A percentile compares a stretch with the other conserved stretches of the same genome.
These are phyloP conservation scores for Cladosporium cucumerinum DNA, from an alignment of 2,329 filamentous ascomycete genomes.

Conservation along the genomic window DNA sequence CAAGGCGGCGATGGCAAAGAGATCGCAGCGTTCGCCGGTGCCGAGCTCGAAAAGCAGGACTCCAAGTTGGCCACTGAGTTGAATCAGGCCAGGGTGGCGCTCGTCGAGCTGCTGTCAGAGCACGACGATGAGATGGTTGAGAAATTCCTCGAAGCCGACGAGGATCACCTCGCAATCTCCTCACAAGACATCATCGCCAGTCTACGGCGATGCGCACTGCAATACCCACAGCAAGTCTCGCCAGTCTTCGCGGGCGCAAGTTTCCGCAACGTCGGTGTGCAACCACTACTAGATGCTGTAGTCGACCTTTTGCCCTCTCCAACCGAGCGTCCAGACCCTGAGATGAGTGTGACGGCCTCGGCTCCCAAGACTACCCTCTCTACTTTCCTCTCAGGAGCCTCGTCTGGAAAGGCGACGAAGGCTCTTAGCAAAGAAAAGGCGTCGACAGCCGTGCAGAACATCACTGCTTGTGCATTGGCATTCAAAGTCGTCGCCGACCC, in stretches of 20 bases:
- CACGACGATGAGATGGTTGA: conserved; percentile 85
- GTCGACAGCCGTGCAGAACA: conserved; percentile 51
- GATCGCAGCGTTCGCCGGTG: conserved; percentile 49
- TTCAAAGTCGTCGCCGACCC: conserved; percentile 95
- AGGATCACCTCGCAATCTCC: conserved; percentile 67
- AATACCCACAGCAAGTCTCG: conserved; percentile 68
- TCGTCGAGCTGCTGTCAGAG: conserved; percentile 83
- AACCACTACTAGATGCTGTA: conserved; percentile 84
- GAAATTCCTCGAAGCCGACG: conserved; percentile 72
- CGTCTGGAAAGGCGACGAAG: conserved; percentile 39
- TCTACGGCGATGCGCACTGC: conserved; percentile 68
- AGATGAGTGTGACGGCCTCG: conserved; percentile 47
- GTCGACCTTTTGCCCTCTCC: conserved; percentile 85
- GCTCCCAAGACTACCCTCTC: conserved; percentile 6
- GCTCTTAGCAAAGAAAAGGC: conserved; percentile 40
- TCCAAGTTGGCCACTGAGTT: conserved; percentile 61
- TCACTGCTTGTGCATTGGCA: conserved; percentile 66
- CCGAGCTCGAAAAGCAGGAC: conserved; percentile 52
- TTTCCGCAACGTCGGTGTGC: conserved; percentile 89
- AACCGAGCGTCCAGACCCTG: conserved; percentile 71
- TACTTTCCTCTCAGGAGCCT: conserved; percentile 9
- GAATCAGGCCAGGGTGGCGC: conserved; percentile 67
- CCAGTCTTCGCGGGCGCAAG: conserved; percentile 90
- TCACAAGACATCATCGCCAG: conserved; percentile 65
- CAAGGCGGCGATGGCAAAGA: conserved; percentile 62